A percentile compares a stretch with the other conserved stretches of the same genome.
Evolutionary conservation across 2,329 filamentous ascomycete species (phyloP).

Genomic region (Trichoderma sp.): DNA sequence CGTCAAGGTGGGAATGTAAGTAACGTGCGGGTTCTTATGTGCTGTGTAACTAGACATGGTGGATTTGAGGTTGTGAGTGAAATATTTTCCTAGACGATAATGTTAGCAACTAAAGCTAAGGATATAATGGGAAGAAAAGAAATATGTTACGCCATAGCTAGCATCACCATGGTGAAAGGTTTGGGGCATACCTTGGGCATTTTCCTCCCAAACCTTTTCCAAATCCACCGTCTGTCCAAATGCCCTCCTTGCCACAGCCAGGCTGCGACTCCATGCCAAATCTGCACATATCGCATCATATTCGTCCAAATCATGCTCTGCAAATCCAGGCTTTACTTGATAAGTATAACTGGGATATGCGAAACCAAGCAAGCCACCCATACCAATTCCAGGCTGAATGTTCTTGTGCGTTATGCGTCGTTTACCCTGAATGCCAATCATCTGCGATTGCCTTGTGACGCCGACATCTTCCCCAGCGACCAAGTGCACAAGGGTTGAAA

Average conservation of each 20-base stretch:
- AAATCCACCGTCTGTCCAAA: slow-evolving; percentile 63
- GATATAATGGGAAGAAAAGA: neutral
- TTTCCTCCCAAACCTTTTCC: slow-evolving; percentile 63
- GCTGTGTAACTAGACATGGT: slow-evolving; percentile 60
- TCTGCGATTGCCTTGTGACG: slow-evolving; percentile 41
- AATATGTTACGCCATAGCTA: neutral
- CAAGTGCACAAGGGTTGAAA: slow-evolving; percentile 41
- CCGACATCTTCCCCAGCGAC: slow-evolving; percentile 38
- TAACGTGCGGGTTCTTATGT: slow-evolving; percentile 64
- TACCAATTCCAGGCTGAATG: slow-evolving; percentile 37
- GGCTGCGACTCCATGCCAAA: slow-evolving; percentile 66
- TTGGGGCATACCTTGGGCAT: slow-evolving; percentile 51
- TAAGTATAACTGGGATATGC: slow-evolving; percentile 43
- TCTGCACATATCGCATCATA: slow-evolving; percentile 62
- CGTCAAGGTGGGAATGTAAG: slow-evolving; percentile 62
- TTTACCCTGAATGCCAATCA: slow-evolving; percentile 46
- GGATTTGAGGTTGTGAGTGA: slow-evolving; percentile 52
- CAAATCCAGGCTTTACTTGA: slow-evolving; percentile 60
- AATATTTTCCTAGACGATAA: slow-evolving; percentile 48
- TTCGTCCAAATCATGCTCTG: slow-evolving; percentile 65
- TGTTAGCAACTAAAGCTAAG: neutral
- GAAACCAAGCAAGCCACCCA: slow-evolving; percentile 35
- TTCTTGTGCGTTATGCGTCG: slow-evolving; percentile 33
- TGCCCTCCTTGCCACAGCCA: slow-evolving; percentile 57
- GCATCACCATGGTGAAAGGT: neutral